phyloP scores from a whole-genome alignment of 2,329 filamentous ascomycete species.

The Fusarium denticulatum region DNA sequence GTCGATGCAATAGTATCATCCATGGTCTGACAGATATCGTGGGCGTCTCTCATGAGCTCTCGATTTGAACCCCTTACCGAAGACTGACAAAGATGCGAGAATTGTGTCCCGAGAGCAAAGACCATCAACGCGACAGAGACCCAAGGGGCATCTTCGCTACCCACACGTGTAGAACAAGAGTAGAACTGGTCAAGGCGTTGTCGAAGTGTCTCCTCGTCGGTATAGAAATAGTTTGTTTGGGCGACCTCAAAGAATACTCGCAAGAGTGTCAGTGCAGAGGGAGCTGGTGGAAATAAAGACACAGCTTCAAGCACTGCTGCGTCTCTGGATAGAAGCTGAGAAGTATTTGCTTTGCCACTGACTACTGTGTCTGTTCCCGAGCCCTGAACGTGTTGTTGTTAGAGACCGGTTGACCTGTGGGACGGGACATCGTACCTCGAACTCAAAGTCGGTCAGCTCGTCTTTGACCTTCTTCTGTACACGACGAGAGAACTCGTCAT shows the following conservation, averaged over 20 bases:
- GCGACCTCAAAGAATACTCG: constrained; percentile 38
- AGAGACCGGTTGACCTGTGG: background rate
- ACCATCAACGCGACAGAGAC: constrained; percentile 37
- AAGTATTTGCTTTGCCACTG: background rate
- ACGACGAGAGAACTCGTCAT: constrained; percentile 18
- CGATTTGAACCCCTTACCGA: background rate
- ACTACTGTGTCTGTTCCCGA: background rate
- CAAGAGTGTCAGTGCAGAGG: constrained; percentile 23
- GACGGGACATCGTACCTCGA: background rate
- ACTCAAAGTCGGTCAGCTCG: background rate
- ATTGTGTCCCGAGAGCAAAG: constrained; percentile 37
- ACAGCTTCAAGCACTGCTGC: constrained; percentile 20
- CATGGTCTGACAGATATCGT: constrained; percentile 22
- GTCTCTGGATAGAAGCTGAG: constrained; percentile 11
- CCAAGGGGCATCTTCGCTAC: constrained; percentile 25
- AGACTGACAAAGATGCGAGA: constrained; percentile 25
- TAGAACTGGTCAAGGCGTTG: constrained; percentile 30
- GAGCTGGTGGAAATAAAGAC: constrained; percentile 28
- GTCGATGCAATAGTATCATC: constrained; percentile 23
- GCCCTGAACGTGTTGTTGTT: constrained; percentile 5
- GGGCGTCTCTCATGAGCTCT: constrained; percentile 1
- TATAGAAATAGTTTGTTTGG: constrained; percentile 40
- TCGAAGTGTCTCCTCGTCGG: constrained; percentile 33
- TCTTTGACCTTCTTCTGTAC: constrained; percentile 21
- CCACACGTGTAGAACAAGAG: background rate